Percentiles rank a stretch among this genome's conserved stretches.
phyloP scores from a whole-genome alignment of 306 rosid species.

The Vachellia pachyceras region DNA sequence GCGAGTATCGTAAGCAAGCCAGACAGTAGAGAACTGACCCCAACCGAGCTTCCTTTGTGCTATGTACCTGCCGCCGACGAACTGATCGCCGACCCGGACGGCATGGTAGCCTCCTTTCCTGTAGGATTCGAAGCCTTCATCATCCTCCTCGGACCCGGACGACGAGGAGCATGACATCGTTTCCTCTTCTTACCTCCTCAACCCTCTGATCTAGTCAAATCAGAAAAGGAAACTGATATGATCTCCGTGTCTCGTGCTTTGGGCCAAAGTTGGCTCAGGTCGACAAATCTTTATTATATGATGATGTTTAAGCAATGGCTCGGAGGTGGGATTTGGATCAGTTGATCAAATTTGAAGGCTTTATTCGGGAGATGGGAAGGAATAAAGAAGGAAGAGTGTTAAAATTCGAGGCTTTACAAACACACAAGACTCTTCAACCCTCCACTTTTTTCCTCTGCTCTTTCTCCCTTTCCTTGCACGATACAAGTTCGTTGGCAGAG shows the following conservation, averaged over 20 bases:
- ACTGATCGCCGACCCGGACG: slow-evolving; percentile 86
- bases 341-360: slow-evolving; percentile 22
- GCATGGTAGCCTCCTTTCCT: slow-evolving; percentile 97
- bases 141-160: slow-evolving; percentile 88
- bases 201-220: slow-evolving; percentile 41
- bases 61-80: slow-evolving; percentile 83
- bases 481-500: neutral
- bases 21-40: slow-evolving; percentile 98
- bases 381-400: neutral
- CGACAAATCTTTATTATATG: neutral
- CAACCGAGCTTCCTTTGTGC: slow-evolving; percentile 96
- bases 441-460: slow-evolving; percentile 64
- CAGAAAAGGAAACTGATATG: slow-evolving; percentile 16
- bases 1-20: slow-evolving; percentile 91
- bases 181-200: slow-evolving; percentile 6
- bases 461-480: slow-evolving; percentile 15
- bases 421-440: slow-evolving; percentile 32
- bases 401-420: slow-evolving; percentile 43
- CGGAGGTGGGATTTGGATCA: slow-evolving; percentile 22
- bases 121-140: slow-evolving; percentile 72
- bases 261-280: neutral
- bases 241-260: neutral
- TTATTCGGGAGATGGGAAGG: slow-evolving; percentile 7
- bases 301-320: neutral
- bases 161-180: slow-evolving; percentile 91